Percentiles rank a stretch among this genome's conserved stretches.
These are phyloP conservation scores for Lactarius tabidus DNA, from an alignment of 768 basidiomycete species.

Conservation along the genomic window DNA sequence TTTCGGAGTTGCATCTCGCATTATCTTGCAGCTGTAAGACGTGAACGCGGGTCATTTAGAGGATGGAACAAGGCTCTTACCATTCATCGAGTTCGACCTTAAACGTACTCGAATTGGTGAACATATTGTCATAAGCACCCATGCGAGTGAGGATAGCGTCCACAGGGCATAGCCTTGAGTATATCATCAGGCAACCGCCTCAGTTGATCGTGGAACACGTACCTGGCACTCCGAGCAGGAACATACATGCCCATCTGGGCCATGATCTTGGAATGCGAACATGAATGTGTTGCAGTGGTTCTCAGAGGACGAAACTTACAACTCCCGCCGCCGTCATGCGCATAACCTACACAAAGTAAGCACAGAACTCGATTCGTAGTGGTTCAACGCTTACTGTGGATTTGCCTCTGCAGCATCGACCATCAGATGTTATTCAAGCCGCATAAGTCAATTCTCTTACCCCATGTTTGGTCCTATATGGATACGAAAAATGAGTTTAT, in stretches of 20 bases:
- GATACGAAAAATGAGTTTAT: conserved; percentile 1
- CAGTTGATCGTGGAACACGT: conserved; percentile 24
- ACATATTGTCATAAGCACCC: conserved; percentile 99
- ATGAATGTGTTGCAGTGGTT: background rate
- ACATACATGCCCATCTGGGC: conserved; percentile 95
- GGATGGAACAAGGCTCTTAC: conserved; percentile 36
- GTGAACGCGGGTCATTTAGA: background rate
- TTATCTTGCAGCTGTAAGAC: conserved; percentile 73
- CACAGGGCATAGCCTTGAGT: conserved; percentile 71
- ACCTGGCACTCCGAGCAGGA: conserved; percentile 80
- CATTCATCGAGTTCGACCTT: conserved; percentile 99
- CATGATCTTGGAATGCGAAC: conserved; percentile 55
- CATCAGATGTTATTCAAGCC: background rate
- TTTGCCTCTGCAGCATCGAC: conserved; percentile 51
- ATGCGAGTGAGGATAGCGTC: conserved; percentile 94
- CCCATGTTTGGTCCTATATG: conserved; percentile 79
- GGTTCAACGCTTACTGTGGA: conserved; percentile 51
- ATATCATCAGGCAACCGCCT: conserved; percentile 6
- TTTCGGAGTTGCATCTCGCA: conserved; percentile 89
- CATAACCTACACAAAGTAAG: conserved; percentile 52
- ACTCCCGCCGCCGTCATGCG: conserved; percentile 96
- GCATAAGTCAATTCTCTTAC: conserved; percentile 41
- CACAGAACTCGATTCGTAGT: background rate
- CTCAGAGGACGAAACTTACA: conserved; percentile 38
- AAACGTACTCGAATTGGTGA: conserved; percentile 91